Conservation (phyloP, 805 yeast genomes). For the Wickerhamomyces subpelliculosus region DNA sequence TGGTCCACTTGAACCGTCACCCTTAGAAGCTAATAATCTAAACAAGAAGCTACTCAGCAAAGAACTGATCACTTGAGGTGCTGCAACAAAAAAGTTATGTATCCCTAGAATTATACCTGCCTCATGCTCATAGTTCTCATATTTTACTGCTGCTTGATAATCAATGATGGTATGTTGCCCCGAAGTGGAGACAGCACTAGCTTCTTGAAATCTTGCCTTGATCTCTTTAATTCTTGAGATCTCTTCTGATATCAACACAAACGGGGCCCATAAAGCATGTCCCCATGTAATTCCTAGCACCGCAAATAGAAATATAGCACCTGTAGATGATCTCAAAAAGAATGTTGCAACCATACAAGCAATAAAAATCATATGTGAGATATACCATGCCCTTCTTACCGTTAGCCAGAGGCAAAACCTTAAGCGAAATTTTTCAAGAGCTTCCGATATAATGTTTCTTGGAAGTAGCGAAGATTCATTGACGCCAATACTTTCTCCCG, state of each 20-base stretch:
- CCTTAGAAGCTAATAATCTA: conserved; percentile 26
- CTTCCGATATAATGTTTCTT: conserved; percentile 1
- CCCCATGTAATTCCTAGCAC: conserved; percentile 61
- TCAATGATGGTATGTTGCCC: no score
- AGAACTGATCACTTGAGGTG: conserved; percentile 50
- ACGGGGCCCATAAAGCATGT: conserved; percentile 60
- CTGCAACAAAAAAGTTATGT: conserved; percentile 51
- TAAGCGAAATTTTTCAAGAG: conserved; percentile 7
- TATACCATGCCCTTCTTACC: conserved; percentile 40
- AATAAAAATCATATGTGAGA: conserved; percentile 44
- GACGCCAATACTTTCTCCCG: conserved; percentile 5
- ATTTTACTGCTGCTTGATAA: conserved; percentile 22
- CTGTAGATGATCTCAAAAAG: conserved; percentile 30
- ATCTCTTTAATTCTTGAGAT: conserved; percentile 44
- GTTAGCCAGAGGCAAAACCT: conserved; percentile 19
- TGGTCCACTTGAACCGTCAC: conserved; percentile 15
- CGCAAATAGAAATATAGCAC: conserved; percentile 43
- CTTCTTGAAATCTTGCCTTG: conserved; percentile 27
- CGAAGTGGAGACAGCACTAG: no score
- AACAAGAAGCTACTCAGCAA: conserved; percentile 41
- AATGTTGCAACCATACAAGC: conserved; percentile 41
- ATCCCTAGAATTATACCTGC: conserved; percentile 51
- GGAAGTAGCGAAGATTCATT: conserved; percentile 6
- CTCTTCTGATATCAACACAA: conserved; percentile 53
- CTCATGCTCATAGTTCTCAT: conserved; percentile 41